Evolutionary conservation across 1,139 yeast species (phyloP), one percentile per base, ranked within the genome.

Genomic region (Taphrina populina): DNA sequence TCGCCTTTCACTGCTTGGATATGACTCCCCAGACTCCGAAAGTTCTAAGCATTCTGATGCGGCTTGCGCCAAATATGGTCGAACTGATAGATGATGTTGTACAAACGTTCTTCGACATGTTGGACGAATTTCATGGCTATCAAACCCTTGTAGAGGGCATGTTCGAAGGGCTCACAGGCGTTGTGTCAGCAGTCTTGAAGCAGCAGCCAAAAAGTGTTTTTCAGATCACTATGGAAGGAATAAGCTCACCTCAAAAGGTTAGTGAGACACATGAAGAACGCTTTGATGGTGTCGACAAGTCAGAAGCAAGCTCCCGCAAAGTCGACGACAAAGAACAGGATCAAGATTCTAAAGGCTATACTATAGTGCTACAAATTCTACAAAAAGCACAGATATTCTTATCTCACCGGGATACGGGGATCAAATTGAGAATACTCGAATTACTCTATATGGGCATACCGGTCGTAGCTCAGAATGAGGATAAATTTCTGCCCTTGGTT

Each of bases 101-200:
- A 6, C 78, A 81, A 33, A 81, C 88, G 10, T 76, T 88, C 62
- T 87, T 92, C 67, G 80, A 82, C 8, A 71, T 88, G 30, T 73
- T 92, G 49, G 97, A 92, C 67, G 75, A 82, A 40, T 90, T 83
- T 64, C 95, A 90, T 70, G 95, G 94, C 0, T 90, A 92, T 67
- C 72, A 81, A 0, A 72, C 75, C 13, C 71, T 92, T 20, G 82
- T 87, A 46, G 82, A 83, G 59, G 88, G 88, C 0, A 82, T 88
- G 59, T 86, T 90, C 62, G 70, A 77, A 4, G 83, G 87, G 0
- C 86, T 90, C 64, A 78, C 77, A 46, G 82, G 84, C 15, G 69
- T 90, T 1, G 75, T 83, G 1, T 70, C 70, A 15, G 86, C 84
- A 64, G 73, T 84, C 10, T 68, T 70, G 20, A 67, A 67, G 5